A percentile compares a stretch with the other conserved stretches of the same genome.
phyloP scores from a whole-genome alignment of 176 grass and related monocot genomes.

The Guadua angustifolia region DNA sequence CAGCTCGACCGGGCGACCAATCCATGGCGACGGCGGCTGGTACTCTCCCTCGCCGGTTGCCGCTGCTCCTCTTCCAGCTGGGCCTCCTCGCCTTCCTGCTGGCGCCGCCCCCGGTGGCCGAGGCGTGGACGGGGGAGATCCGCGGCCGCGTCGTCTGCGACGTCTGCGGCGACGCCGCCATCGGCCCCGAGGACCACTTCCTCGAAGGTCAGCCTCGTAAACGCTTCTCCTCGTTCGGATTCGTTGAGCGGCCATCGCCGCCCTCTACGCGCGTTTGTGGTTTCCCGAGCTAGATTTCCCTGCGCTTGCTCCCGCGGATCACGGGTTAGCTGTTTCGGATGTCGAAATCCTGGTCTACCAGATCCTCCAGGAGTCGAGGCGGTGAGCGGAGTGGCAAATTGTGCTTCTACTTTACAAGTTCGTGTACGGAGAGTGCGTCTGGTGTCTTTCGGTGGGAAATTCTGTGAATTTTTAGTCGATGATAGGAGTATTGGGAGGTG shows the following conservation, averaged over 20 bases:
- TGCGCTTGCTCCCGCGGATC: not conserved
- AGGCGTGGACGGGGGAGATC: slow-evolving; percentile 95
- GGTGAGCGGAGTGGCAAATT: not conserved
- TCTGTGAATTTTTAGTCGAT: slow-evolving; percentile 1
- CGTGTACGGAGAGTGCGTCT: not conserved
- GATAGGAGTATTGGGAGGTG: not conserved
- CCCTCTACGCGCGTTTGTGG: not conserved
- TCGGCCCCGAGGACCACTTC: slow-evolving; percentile 86
- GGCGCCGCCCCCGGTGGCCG: slow-evolving; percentile 9
- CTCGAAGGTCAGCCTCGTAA: slow-evolving; percentile 63
- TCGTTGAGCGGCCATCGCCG: not conserved
- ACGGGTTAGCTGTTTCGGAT: slow-evolving; percentile 16
- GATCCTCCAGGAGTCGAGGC: not conserved
- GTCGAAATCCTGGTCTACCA: not conserved
- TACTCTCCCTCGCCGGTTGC: not conserved
- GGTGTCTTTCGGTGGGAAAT: not conserved
- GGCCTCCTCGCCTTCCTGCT: slow-evolving; percentile 35
- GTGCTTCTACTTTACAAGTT: not conserved
- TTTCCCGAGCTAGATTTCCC: not conserved
- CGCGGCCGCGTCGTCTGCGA: slow-evolving; percentile 87
- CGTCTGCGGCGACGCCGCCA: slow-evolving; percentile 78
- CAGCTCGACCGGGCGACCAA: slow-evolving; percentile 1
- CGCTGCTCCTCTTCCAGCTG: slow-evolving; percentile 12
- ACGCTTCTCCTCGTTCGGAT: not conserved
- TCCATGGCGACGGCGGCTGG: slow-evolving; percentile 42